phyloP scores from a whole-genome alignment of 208 protist species.

The Zelonia costaricensis region DNA sequence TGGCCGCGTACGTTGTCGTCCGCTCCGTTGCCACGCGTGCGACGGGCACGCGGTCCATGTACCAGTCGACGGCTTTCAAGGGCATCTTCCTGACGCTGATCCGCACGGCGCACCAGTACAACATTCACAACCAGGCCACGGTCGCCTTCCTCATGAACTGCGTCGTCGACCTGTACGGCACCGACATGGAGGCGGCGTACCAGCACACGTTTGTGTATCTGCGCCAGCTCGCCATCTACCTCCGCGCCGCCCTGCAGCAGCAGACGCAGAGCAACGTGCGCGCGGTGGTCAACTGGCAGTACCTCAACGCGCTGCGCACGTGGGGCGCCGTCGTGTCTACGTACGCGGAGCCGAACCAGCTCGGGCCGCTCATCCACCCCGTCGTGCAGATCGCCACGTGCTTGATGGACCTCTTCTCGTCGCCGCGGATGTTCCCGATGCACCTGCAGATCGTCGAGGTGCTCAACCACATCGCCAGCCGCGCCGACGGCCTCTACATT shows the following conservation, averaged over 20 bases:
- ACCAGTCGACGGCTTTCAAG: slow-evolving; percentile 92
- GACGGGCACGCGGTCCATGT: slow-evolving; percentile 88
- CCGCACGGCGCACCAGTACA: slow-evolving; percentile 82
- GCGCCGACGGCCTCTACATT: slow-evolving; percentile 90
- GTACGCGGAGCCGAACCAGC: slow-evolving; percentile 79
- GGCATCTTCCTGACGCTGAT: slow-evolving; percentile 93
- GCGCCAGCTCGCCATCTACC: slow-evolving; percentile 96
- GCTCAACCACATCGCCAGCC: slow-evolving; percentile 89
- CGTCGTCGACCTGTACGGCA: slow-evolving; percentile 95
- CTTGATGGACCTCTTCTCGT: slow-evolving; percentile 91
- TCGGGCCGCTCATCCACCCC: slow-evolving; percentile 92
- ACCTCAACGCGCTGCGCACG: slow-evolving; percentile 91
- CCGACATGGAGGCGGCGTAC: slow-evolving; percentile 93
- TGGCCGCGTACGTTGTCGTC: slow-evolving; percentile 89
- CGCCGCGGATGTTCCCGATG: slow-evolving; percentile 95
- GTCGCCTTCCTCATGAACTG: slow-evolving; percentile 95
- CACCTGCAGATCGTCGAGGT: slow-evolving; percentile 93
- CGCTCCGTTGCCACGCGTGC: slow-evolving; percentile 86
- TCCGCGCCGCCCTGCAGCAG: slow-evolving; percentile 93
- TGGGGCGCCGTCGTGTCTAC: slow-evolving; percentile 93
- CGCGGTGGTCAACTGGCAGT: slow-evolving; percentile 98
- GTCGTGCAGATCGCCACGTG: slow-evolving; percentile 91
- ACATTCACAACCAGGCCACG: slow-evolving; percentile 66
- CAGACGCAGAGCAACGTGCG: slow-evolving; percentile 89
- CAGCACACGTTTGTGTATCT: slow-evolving; percentile 98